Conservation (phyloP, 2,329 filamentous ascomycete species). For the Sporothrix dimorphospora region DNA sequence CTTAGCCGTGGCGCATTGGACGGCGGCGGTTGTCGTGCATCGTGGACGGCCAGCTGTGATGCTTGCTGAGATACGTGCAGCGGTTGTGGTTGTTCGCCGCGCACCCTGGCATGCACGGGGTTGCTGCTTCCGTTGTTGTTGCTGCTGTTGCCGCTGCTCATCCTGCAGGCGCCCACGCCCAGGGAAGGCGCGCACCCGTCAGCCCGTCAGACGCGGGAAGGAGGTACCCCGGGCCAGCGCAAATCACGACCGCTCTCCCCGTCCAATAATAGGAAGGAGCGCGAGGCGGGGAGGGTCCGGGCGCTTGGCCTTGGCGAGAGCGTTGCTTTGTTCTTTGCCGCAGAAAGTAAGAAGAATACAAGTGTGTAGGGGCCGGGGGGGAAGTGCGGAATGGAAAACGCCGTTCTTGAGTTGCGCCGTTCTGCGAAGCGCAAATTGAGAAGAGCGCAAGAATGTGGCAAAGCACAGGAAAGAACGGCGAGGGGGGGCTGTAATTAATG, state of each 20-base stretch:
- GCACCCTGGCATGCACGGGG: conserved; percentile 10
- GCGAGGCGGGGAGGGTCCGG: conserved; percentile 6
- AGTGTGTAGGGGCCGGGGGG: too few species aligned
- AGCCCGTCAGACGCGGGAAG: conserved; percentile 3
- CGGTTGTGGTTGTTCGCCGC: background rate
- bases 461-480: conserved; percentile 12
- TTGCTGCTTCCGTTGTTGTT: conserved; percentile 15
- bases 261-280: background rate
- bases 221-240: background rate
- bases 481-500: background rate
- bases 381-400: background rate
- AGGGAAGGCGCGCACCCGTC: conserved; percentile 12
- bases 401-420: background rate
- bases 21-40: background rate
- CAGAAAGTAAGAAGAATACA: too few species aligned
- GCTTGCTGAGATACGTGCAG: background rate
- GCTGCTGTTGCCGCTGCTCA: conserved; percentile 4
- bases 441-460: background rate
- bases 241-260: background rate
- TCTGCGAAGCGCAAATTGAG: background rate
- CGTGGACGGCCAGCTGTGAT: background rate
- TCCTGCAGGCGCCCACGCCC: background rate
- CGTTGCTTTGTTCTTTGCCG: background rate
- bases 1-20: background rate
- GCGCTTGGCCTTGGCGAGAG: conserved; percentile 5